Percentiles rank a stretch among this genome's conserved stretches.
These are phyloP conservation scores for Triticum aestivum DNA, from an alignment of 176 grass and related monocot species.

Conservation along the genomic window DNA sequence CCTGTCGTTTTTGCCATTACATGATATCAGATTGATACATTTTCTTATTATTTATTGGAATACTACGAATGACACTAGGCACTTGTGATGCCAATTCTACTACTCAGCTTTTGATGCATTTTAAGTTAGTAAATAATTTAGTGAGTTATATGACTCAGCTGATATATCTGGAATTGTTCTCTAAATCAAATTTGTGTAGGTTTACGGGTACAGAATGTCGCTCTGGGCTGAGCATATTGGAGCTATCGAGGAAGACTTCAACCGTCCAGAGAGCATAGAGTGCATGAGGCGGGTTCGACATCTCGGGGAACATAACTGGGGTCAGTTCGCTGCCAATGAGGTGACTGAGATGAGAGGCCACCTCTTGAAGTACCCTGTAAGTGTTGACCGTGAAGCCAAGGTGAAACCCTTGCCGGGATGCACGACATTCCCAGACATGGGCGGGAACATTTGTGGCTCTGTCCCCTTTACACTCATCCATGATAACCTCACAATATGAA, in stretches of 20 bases:
- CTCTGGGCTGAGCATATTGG: slow-evolving; percentile 77
- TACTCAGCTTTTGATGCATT: background rate
- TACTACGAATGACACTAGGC: background rate
- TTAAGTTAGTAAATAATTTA: background rate
- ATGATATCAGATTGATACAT: background rate
- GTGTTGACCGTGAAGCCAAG: slow-evolving; percentile 49
- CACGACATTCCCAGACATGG: slow-evolving; percentile 51
- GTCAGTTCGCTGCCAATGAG: slow-evolving; percentile 49
- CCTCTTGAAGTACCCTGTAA: slow-evolving; percentile 70
- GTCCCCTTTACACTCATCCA: slow-evolving; percentile 41
- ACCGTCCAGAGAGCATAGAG: slow-evolving; percentile 64
- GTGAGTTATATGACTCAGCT: background rate
- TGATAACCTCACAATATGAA: slow-evolving; percentile 62
- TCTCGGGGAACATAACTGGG: slow-evolving; percentile 62
- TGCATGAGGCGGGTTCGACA: slow-evolving; percentile 51
- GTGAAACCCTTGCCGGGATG: slow-evolving; percentile 49
- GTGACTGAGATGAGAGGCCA: slow-evolving; percentile 70
- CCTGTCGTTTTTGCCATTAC: background rate
- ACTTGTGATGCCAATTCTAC: background rate
- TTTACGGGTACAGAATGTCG: slow-evolving; percentile 79
- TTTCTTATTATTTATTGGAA: background rate
- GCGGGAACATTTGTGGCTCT: slow-evolving; percentile 65
- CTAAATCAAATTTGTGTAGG: slow-evolving; percentile 34
- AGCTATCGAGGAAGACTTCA: slow-evolving; percentile 48
- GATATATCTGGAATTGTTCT: background rate